Base-by-base conservation (phyloP, 2,329 filamentous ascomycete genomes). In the Botryotinia convoluta region DNA sequence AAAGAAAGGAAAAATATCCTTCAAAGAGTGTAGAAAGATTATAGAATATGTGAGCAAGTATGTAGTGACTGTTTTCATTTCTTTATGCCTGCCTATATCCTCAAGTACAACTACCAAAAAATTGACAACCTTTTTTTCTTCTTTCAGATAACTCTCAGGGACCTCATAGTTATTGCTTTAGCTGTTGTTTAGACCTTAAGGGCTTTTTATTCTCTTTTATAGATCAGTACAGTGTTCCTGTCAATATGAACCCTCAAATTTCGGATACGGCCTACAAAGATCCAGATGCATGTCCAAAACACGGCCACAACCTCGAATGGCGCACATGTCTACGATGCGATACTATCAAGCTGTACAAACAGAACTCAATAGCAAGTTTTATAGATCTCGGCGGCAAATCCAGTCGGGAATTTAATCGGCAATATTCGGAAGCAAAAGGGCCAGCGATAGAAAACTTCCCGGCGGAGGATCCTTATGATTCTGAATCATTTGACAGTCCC, bases 271-370 rank as follows among this genome's bases (percentile, higher is more conserved):
- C n/a, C n/a, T 29, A 57, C n/a, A 42, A 35, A 3, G 37, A 69
- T 32, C 48, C 48, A 26, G 54, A 69, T 42, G 48, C 48, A 42
- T 69, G 65, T 14, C 35, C 65, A 42, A 29, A 42, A 2, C 65
- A 69, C 16, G 65, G 65, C 20, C 26, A 26, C 51, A 32, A 57
- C 37, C 65, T 69, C 20, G 37, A 69, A 57, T 69, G 65, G 65
- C 65, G 65, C 37, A 57, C 65, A 32, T 69, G 37, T 51, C 37
- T 69, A 57, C 37, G 2, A 18, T 69, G 48, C 18, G 65, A 69
- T 69, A 57, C 54, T 48, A 68, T 69, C n/a, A 57, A 57, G 48
- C 48, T 57, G 3, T 57, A 57, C 48, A 37, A 37, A 32, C 65
- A 57, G 54, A 42, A 18, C 51, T 57, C 65, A 32, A 20, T 57